Base-by-base conservation (phyloP, 148 eudicot genomes). In the Rhododendron mucronatum region DNA sequence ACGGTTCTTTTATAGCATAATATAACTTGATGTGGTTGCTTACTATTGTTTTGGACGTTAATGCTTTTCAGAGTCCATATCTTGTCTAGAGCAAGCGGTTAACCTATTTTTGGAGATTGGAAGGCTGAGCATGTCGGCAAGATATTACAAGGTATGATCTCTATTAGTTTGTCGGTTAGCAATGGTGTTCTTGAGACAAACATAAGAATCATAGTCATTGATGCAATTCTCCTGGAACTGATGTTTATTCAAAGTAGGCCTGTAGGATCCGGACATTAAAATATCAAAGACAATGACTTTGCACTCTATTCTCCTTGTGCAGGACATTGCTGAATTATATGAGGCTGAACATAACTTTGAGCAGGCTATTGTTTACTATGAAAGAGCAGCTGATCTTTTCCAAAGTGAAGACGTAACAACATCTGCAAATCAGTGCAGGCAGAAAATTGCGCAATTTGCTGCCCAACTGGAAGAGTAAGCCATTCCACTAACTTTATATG, bases 61-160 rank as follows among this genome's bases (percentile, higher is more conserved):
- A 51, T 86, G 86, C 57, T 73, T 84, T 89, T 73, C 90, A 92
- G 94, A 90, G 89, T 78, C 92, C 3, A 87, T 92, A 86, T 87
- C 94, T 86, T 94, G 96, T 88, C 90, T 96, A 89, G 95, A 92
- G 89, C 95, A 94, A 89, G 83, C 95, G 13, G 90, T 90, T 15
- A 2, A 37, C 2, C 39, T 37, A 41, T 95, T 96, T 82, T 88
- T 92, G 89, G 98, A 96, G 76, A 91, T 94, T 84, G 99, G 99
- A 91, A 90, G 97, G 91, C 93, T 96, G 65, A 94, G 86, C 82
- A 94, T 95, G 99, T 90, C 94, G 63, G 98, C 97, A 85, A 93
- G 99, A 90, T 92, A 95, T 80, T 96, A 92, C 88, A 95, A 96
- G 99, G 99, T 96, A 91, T 18, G 67, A 59, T 39, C 82, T 65